phyloP scores from a whole-genome alignment of 208 protist genomes.

The Leishmania mexicana region DNA sequence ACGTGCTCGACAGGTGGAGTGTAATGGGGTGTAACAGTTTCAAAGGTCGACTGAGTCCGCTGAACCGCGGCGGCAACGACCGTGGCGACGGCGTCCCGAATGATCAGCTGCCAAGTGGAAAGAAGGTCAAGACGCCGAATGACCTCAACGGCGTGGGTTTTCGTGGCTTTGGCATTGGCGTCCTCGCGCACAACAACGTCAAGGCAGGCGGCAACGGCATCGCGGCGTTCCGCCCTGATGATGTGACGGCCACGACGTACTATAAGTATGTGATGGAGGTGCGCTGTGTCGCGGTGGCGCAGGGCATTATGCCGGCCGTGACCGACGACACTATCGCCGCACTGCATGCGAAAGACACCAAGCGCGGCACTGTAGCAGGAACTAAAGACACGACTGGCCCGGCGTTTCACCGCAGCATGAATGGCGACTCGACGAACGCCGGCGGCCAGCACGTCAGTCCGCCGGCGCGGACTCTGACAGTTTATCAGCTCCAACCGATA shows the following conservation, averaged over 20 bases:
- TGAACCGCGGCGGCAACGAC: conserved; percentile 2
- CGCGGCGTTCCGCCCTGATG: conserved; percentile 31
- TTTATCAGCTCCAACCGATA: conserved; percentile 42
- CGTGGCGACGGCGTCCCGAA: background rate
- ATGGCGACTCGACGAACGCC: background rate
- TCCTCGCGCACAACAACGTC: conserved; percentile 3
- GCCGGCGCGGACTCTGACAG: conserved; percentile 15
- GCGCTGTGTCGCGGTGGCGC: conserved; percentile 25
- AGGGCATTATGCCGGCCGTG: conserved; percentile 28
- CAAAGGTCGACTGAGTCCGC: conserved; percentile 15
- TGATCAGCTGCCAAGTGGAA: background rate
- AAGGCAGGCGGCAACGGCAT: conserved; percentile 17
- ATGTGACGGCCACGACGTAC: conserved; percentile 28
- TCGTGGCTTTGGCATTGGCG: background rate
- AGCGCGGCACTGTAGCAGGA: background rate
- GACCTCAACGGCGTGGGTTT: background rate
- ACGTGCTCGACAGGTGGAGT: background rate
- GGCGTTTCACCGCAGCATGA: background rate
- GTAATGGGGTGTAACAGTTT: conserved; percentile 37
- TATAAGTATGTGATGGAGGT: conserved; percentile 28
- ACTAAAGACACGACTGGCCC: background rate
- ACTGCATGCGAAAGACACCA: background rate
- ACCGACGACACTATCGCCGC: conserved; percentile 9
- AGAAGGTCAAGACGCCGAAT: background rate
- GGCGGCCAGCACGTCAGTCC: background rate